These are phyloP conservation scores for Pseudocercospora musae DNA, from an alignment of 2,329 filamentous ascomycete genomes.

Conservation along the genomic window DNA sequence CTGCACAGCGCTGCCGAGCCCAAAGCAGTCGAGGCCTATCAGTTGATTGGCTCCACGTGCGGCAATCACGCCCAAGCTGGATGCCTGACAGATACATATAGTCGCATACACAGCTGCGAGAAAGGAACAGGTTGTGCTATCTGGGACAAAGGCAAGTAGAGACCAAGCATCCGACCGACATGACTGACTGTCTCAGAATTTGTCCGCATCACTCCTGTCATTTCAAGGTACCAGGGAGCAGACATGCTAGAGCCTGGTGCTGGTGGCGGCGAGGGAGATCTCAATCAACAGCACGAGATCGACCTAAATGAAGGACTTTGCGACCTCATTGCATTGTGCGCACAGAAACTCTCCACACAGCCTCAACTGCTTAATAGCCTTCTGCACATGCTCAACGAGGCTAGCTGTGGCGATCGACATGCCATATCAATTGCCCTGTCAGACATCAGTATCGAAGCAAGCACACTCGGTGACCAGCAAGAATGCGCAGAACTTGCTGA, in stretches of 20 bases:
- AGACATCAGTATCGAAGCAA: conserved; percentile 24
- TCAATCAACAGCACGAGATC: conserved; percentile 63
- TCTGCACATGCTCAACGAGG: conserved; percentile 34
- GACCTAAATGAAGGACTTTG: conserved; percentile 48
- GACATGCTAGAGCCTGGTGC: conserved; percentile 69
- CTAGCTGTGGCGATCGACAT: conserved; percentile 19
- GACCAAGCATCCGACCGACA: conserved; percentile 11
- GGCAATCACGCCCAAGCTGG: conserved; percentile 69
- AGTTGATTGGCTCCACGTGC: conserved; percentile 68
- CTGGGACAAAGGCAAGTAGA: conserved; percentile 38
- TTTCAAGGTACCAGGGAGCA: conserved; percentile 56
- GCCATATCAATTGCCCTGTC: conserved; percentile 25
- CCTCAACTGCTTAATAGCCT: conserved; percentile 37
- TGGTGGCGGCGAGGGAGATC: conserved; percentile 74
- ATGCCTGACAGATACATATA: conserved; percentile 62
- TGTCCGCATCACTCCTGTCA: conserved; percentile 75
- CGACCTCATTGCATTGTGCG: conserved; percentile 54
- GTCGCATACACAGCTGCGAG: conserved; percentile 82
- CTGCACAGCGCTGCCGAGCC: conserved; percentile 43
- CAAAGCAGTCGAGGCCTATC: conserved; percentile 57
- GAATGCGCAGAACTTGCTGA: conserved; percentile 50
- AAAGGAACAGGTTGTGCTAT: conserved; percentile 61
- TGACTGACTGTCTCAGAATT: conserved; percentile 45
- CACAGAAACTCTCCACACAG: conserved; percentile 36
- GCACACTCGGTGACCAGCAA: conserved; percentile 44